These are phyloP conservation scores for Pythium phragmiticola DNA, from an alignment of 352 stramenopile species.

Conservation along the genomic window DNA sequence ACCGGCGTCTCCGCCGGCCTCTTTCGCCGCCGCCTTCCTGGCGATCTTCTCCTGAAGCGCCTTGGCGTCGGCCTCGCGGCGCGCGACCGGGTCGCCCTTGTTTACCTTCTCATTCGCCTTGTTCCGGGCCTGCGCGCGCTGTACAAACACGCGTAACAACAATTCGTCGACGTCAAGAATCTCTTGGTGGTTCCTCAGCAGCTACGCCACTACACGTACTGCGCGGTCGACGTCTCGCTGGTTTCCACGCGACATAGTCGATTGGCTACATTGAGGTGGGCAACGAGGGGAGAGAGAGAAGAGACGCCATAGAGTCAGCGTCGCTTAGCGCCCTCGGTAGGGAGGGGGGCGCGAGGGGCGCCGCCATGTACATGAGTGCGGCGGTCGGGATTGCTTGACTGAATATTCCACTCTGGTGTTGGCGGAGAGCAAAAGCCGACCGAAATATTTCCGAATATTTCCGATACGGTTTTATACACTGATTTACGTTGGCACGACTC, in stretches of 20 bases:
- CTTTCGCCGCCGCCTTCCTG: conserved; percentile 65
- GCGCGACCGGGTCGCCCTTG: conserved; percentile 59
- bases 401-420: not conserved
- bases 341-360: not conserved
- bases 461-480: not conserved
- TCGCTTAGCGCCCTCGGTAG: not conserved
- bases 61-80: conserved; percentile 72
- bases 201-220: conserved; percentile 32
- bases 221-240: conserved; percentile 74
- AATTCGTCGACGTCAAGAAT: not conserved
- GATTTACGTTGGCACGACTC: not conserved
- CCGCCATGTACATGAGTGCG: conserved; percentile 12
- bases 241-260: conserved; percentile 75
- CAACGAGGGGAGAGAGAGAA: not conserved
- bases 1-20: conserved; percentile 39
- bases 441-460: not conserved
- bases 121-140: conserved; percentile 74
- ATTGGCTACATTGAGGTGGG: not conserved
- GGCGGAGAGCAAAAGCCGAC: not conserved
- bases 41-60: conserved; percentile 83
- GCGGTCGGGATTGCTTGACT: not conserved
- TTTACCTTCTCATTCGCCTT: conserved; percentile 10
- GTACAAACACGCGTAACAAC: conserved; percentile 8
- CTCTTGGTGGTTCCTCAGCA: not conserved
- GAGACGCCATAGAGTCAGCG: conserved; percentile 1